Conservation (phyloP, 352 stramenopile genomes). For the Pythium sukuiense region DNA sequence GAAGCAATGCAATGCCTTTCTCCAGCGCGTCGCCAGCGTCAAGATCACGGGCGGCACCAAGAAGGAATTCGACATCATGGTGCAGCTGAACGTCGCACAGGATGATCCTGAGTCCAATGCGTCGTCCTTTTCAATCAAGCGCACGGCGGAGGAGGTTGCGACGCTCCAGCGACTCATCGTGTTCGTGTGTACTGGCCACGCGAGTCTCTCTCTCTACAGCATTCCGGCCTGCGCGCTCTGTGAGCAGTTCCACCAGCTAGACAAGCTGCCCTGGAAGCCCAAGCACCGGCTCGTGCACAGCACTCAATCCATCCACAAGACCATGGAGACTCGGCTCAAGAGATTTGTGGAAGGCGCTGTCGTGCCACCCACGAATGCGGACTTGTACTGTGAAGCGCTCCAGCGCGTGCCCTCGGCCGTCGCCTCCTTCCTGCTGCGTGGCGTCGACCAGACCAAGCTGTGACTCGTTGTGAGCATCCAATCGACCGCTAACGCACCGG, state of each 20-base stretch:
- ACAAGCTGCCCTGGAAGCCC: background rate
- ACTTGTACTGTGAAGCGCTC: constrained; percentile 9
- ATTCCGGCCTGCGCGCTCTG: constrained; percentile 7
- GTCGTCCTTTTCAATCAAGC: constrained; percentile 3
- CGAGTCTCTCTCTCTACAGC: background rate
- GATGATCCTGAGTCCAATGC: background rate
- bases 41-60: constrained; percentile 9
- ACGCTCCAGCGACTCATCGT: background rate
- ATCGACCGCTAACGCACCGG: no score
- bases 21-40: background rate
- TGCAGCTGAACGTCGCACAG: background rate
- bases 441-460: constrained; percentile 11
- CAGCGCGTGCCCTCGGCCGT: constrained; percentile 1
- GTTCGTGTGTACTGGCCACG: constrained; percentile 6
- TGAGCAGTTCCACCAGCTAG: constrained; percentile 4
- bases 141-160: constrained; percentile 3
- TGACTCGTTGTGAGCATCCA: background rate
- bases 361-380: constrained; percentile 12
- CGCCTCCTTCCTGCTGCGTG: constrained; percentile 3
- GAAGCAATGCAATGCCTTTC: background rate
- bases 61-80: background rate
- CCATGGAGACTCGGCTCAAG: constrained; percentile 3
- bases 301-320: background rate
- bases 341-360: background rate
- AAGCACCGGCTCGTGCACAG: constrained; percentile 5